phyloP scores from a whole-genome alignment of 148 eudicot species.

The Pouteria glomerata region DNA sequence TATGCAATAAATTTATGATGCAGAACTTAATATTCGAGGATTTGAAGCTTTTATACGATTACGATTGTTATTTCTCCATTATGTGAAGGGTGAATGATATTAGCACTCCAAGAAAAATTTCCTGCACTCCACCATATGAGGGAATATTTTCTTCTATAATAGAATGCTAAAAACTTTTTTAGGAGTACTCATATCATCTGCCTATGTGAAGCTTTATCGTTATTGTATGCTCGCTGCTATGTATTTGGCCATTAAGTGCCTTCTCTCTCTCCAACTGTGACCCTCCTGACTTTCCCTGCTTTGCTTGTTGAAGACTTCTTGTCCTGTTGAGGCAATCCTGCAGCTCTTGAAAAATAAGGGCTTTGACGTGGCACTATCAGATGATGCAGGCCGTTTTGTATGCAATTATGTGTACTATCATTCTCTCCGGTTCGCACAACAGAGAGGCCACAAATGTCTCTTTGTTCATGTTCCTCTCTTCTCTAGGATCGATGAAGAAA shows the following conservation, averaged over 20 bases:
- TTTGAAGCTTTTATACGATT: neutral
- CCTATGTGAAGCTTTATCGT: neutral
- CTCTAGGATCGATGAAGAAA: conserved; percentile 49
- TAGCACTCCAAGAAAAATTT: no score
- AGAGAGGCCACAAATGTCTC: conserved; percentile 58
- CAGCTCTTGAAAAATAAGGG: conserved; percentile 49
- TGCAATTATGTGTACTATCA: conserved; percentile 84
- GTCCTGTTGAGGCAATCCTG: conserved; percentile 39
- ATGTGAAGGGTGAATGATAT: no score
- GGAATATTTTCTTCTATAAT: no score
- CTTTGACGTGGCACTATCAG: conserved; percentile 40
- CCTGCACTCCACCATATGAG: no score
- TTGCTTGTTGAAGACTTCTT: conserved; percentile 38
- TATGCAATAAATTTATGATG: neutral
- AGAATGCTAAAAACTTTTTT: no score
- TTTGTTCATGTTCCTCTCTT: conserved; percentile 82
- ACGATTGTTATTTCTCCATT: neutral
- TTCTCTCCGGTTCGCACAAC: conserved; percentile 64
- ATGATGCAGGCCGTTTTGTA: conserved; percentile 76
- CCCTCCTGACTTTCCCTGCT: conserved; percentile 2
- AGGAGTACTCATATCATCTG: no score
- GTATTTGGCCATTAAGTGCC: neutral
- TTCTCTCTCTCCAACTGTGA: neutral
- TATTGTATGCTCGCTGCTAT: neutral
- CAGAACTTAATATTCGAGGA: neutral